Evolutionary conservation across 805 yeast genomes (phyloP), one percentile per base, ranked within the genome.

Genomic region (Millerozyma miso): DNA sequence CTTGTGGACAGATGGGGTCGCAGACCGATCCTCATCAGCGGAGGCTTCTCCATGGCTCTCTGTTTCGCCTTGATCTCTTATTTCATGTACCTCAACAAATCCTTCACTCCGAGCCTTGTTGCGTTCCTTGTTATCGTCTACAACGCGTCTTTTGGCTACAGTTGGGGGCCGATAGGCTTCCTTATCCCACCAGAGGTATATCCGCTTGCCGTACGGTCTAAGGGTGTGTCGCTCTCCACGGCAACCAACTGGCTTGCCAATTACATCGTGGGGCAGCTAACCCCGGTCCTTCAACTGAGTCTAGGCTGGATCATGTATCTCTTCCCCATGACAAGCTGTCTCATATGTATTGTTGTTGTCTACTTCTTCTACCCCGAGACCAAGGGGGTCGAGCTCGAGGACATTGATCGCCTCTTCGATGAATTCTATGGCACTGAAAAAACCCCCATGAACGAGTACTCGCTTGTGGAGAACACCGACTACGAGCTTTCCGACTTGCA

Each of bases 121-220:
- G 74, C 73, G 4, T 19, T 65, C 2, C 58, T 69, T 52, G 76
- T 71, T 32, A 56, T 71, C 4, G 48, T 70, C 4, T 71, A 69
- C 52, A 70, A 70, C 39, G 75, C 72, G 1, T 58, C 67, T 3
- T 70, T 70, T 51, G 76, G 76, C 3, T 70, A 59, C 52, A 64
- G 71, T 45, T 70, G 74, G 74, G 76, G 76, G 4, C 76, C 76
- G 4, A 61, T 70, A 19, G 74, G 74, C 15, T 70, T 67, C 35
- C 60, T 70, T 34, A 61, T 69, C 33, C 74, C 74, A 1, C 74
- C 74, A 1, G 76, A 70, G 47, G 72, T 67, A 33, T 66, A 60
- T 43, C 74, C 75, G 10, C 55, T 71, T 42, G 65, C 73, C 8
- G 65, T 69, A 31, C 51, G 76, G 42, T 55, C 71, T 26, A 69